Conservation (phyloP, 306 rosid species). For the Trifolium dubium region DNA sequence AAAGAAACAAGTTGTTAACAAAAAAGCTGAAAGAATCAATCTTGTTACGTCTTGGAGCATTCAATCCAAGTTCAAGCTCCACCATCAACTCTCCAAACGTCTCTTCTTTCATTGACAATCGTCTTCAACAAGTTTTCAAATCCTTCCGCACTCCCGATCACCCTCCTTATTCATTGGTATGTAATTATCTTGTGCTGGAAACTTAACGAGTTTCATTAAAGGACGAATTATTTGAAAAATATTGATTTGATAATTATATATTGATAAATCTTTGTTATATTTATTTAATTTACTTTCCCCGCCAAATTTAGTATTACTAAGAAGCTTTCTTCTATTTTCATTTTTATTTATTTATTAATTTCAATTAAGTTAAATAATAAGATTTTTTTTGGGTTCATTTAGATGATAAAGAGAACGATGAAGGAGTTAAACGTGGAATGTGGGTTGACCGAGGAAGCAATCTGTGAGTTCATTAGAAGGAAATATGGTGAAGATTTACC, state of each 20-base stretch:
- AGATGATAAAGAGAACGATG: slow-evolving; percentile 53
- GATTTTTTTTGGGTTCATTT: neutral
- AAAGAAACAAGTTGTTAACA: neutral
- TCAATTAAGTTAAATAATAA: no score
- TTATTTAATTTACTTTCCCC: no score
- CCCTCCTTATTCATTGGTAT: slow-evolving; percentile 29
- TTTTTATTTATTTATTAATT: no score
- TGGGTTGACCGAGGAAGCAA: slow-evolving; percentile 47
- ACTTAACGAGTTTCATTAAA: no score
- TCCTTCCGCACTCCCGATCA: slow-evolving; percentile 36
- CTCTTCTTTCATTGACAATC: neutral
- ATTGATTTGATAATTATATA: no score
- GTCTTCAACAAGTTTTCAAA: slow-evolving; percentile 19
- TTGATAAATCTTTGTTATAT: no score
- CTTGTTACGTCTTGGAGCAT: neutral
- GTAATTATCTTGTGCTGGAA: neutral
- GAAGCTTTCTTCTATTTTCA: no score
- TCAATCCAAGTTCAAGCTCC: neutral
- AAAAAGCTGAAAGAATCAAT: neutral
- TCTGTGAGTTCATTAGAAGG: slow-evolving; percentile 37
- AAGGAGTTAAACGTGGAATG: slow-evolving; percentile 26
- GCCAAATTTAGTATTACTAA: no score
- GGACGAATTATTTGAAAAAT: no score
- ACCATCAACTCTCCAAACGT: neutral
- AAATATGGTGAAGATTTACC: slow-evolving; percentile 43